phyloP scores from a whole-genome alignment of 805 yeast species.

The Candida schatavii region DNA sequence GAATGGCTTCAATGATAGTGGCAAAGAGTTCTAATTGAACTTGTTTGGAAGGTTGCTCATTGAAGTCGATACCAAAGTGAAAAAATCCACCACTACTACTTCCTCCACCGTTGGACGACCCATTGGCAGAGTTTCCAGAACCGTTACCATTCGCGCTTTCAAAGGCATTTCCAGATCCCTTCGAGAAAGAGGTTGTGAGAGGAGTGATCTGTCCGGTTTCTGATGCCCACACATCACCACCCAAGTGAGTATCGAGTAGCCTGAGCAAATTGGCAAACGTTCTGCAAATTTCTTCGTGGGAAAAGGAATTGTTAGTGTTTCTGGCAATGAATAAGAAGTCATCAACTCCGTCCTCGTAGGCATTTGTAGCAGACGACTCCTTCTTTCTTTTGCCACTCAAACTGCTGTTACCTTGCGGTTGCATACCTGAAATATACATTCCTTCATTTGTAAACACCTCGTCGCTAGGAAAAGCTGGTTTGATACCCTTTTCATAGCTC shows the following conservation, averaged over 20 bases:
- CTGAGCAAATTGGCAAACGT: slow-evolving; percentile 54
- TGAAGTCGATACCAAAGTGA: slow-evolving; percentile 38
- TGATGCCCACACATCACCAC: slow-evolving; percentile 35
- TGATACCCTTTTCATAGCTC: slow-evolving; percentile 52
- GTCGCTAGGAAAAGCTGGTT: slow-evolving; percentile 74
- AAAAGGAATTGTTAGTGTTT: slow-evolving; percentile 44
- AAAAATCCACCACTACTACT: slow-evolving; percentile 17
- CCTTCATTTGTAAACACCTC: slow-evolving; percentile 26
- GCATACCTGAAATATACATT: background rate
- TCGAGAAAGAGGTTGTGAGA: slow-evolving; percentile 15
- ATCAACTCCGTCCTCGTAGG: slow-evolving; percentile 1
- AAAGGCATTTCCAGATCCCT: slow-evolving; percentile 6
- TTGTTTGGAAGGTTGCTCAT: slow-evolving; percentile 31
- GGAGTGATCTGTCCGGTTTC: slow-evolving; percentile 6
- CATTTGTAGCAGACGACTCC: background rate
- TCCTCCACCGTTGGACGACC: slow-evolving; percentile 1
- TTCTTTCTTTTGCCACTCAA: background rate
- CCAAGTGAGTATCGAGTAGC: slow-evolving; percentile 56
- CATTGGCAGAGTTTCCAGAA: slow-evolving; percentile 7
- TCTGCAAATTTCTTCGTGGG: slow-evolving; percentile 70
- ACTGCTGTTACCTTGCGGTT: background rate
- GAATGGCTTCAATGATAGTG: slow-evolving; percentile 64
- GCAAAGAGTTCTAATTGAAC: slow-evolving; percentile 62
- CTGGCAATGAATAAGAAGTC: slow-evolving; percentile 42
- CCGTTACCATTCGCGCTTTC: background rate